phyloP scores from a whole-genome alignment of 2,329 filamentous ascomycete species.

The Neofusicoccum kwambonambiense region DNA sequence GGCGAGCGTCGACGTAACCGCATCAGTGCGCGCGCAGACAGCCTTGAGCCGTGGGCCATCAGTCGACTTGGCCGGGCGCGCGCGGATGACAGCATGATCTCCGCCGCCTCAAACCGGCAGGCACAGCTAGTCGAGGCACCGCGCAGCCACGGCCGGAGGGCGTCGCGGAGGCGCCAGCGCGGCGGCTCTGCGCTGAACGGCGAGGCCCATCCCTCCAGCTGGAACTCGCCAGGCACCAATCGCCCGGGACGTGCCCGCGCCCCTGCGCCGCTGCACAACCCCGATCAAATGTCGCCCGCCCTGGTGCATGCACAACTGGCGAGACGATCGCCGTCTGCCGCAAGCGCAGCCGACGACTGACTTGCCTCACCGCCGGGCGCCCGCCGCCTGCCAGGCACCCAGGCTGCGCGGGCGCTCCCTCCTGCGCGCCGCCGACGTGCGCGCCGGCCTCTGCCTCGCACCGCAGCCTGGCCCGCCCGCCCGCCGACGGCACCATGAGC shows the following conservation, averaged over 20 bases:
- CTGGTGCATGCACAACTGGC: background rate
- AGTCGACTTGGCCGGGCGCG: background rate
- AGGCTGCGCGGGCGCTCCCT: background rate
- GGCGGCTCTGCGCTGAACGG: slow-evolving; percentile 9
- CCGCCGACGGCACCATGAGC: slow-evolving; percentile 2
- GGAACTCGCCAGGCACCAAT: slow-evolving; percentile 10
- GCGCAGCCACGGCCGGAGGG: background rate
- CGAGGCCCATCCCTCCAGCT: background rate
- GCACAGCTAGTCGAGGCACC: background rate
- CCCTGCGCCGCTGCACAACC: slow-evolving; percentile 5
- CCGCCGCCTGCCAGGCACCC: background rate
- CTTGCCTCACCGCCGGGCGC: background rate
- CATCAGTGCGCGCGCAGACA: slow-evolving; percentile 7
- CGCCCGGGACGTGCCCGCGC: slow-evolving; percentile 11
- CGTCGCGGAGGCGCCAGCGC: background rate
- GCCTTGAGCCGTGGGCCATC: background rate
- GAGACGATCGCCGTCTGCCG: background rate
- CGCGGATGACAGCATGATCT: slow-evolving; percentile 13
- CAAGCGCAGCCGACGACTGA: background rate
- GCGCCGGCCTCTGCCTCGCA: too few relatives aligned
- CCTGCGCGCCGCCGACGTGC: too few relatives aligned
- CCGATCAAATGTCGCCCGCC: background rate
- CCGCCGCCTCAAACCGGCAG: background rate
- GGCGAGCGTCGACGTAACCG: slow-evolving; percentile 17
- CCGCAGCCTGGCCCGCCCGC: background rate